Evolutionary conservation across 805 yeast species (phyloP).

Genomic region (Clavispora santaluciae): DNA sequence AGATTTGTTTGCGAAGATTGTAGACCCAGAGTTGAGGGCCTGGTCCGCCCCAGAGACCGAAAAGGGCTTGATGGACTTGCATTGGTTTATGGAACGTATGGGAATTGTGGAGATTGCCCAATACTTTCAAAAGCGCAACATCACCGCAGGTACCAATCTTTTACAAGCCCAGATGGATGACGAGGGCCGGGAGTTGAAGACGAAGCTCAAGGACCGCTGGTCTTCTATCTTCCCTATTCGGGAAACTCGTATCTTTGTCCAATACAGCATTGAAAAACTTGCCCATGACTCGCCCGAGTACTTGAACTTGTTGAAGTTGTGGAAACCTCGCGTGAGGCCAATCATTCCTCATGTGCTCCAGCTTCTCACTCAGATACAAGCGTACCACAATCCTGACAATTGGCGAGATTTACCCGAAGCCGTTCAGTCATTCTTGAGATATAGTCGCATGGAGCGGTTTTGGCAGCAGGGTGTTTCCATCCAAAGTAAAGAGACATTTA

Average conservation of each 20-base stretch:
- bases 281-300: constrained; percentile 76
- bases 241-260: constrained; percentile 91
- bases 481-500: constrained; percentile 88
- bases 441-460: constrained; percentile 86
- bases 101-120: constrained; percentile 93
- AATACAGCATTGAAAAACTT: constrained; percentile 89
- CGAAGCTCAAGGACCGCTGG: constrained; percentile 85
- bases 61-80: constrained; percentile 82
- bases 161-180: constrained; percentile 85
- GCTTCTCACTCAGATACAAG: constrained; percentile 82
- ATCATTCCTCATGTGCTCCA: constrained; percentile 88
- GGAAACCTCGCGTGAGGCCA: constrained; percentile 93
- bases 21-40: constrained; percentile 86
- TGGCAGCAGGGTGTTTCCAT: constrained; percentile 98
- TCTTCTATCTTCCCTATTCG: constrained; percentile 90
- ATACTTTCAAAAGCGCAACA: constrained; percentile 79
- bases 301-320: constrained; percentile 60
- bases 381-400: constrained; percentile 89
- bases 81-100: constrained; percentile 97
- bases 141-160: constrained; percentile 70
- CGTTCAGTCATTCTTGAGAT: constrained; percentile 87
- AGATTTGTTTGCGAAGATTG: constrained; percentile 77
- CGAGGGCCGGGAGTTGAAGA: constrained; percentile 70
- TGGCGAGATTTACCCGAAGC: constrained; percentile 86
- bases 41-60: constrained; percentile 93